These are phyloP conservation scores for Citrus mangshanensis DNA, from an alignment of 345 rosid genomes.

Conservation along the genomic window DNA sequence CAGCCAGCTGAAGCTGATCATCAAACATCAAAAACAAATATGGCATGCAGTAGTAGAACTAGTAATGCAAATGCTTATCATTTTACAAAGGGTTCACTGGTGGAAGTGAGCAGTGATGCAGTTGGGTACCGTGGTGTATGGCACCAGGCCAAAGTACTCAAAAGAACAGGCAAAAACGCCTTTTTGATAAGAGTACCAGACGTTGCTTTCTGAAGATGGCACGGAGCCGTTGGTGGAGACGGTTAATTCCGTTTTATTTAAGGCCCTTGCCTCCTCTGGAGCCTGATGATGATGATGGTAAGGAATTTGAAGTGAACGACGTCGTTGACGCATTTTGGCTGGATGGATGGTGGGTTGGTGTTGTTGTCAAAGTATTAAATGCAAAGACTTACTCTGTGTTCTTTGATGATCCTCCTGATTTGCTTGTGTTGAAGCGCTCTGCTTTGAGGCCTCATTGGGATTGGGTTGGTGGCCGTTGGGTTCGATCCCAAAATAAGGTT, in stretches of 20 bases:
- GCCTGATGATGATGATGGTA: neutral
- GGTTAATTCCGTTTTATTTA: neutral
- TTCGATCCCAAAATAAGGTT: constrained; percentile 12
- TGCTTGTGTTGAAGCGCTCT: neutral
- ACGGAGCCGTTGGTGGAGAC: neutral
- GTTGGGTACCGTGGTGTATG: constrained; percentile 2
- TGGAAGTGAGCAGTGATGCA: constrained; percentile 11
- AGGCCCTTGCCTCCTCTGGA: constrained; percentile 12
- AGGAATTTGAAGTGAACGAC: constrained; percentile 12
- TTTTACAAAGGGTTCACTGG: neutral
- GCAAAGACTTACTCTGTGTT: neutral
- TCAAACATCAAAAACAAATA: neutral
- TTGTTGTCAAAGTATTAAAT: neutral
- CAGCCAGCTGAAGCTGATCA: too few species aligned
- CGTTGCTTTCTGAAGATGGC: neutral
- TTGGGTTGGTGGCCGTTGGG: constrained; percentile 19
- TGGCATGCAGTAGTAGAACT: neutral
- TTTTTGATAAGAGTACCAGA: constrained; percentile 3
- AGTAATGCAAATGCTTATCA: neutral
- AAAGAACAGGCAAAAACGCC: neutral
- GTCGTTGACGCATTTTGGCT: constrained; percentile 17
- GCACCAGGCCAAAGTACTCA: neutral
- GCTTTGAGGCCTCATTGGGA: constrained; percentile 22
- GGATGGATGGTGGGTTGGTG: constrained; percentile 33
- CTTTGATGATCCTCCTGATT: constrained; percentile 20